These are phyloP conservation scores for Lentinula raphanica DNA, from an alignment of 768 basidiomycete species.

Conservation along the genomic window DNA sequence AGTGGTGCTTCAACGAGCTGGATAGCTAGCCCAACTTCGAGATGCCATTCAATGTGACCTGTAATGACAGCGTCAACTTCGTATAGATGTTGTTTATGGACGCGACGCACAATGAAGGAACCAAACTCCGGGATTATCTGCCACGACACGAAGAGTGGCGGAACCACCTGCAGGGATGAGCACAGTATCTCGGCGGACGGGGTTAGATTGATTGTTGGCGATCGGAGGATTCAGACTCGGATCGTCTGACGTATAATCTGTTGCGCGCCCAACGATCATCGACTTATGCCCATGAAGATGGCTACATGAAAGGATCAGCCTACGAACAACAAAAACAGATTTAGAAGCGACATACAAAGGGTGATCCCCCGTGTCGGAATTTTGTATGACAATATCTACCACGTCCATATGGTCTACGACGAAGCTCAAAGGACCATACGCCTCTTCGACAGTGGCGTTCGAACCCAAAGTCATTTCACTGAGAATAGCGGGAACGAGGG, in stretches of 20 bases:
- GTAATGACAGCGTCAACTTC: neutral
- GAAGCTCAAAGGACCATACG: constrained; percentile 80
- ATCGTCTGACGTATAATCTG: constrained; percentile 70
- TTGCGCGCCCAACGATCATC: constrained; percentile 70
- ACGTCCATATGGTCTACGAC: constrained; percentile 72
- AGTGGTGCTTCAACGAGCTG: constrained; percentile 82
- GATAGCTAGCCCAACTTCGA: constrained; percentile 78
- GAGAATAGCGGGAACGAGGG: constrained; percentile 72
- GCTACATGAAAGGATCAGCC: constrained; percentile 37
- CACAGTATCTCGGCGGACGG: constrained; percentile 88
- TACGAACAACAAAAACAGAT: neutral
- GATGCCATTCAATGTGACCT: constrained; percentile 88
- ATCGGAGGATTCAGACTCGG: constrained; percentile 75
- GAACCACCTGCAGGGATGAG: constrained; percentile 64
- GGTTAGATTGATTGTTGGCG: constrained; percentile 75
- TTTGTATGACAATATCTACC: constrained; percentile 72
- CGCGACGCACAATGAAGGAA: constrained; percentile 66
- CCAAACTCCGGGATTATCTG: constrained; percentile 94
- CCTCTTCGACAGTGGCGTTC: constrained; percentile 57
- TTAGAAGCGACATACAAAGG: constrained; percentile 63
- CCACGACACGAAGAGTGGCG: constrained; percentile 71
- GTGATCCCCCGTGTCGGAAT: constrained; percentile 69
- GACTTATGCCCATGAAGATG: constrained; percentile 89
- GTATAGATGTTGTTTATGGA: neutral
- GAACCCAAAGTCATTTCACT: constrained; percentile 71